These are phyloP conservation scores for Ramalina peruviana DNA, from an alignment of 495 filamentous ascomycete species.

Conservation along the genomic window DNA sequence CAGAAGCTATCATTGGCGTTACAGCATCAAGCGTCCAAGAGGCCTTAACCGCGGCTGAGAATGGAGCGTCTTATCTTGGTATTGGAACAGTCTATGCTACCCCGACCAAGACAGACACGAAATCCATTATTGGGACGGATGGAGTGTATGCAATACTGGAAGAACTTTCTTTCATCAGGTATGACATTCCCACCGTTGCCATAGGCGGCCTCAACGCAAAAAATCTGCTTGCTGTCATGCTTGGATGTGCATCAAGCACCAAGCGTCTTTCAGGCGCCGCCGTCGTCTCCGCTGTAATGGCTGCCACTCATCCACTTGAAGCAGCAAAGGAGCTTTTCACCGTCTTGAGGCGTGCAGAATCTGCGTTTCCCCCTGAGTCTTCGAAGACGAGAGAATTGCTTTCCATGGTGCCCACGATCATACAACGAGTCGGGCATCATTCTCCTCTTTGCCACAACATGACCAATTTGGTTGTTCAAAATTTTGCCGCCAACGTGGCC, in stretches of 20 bases:
- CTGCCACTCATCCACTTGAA: conserved; percentile 45
- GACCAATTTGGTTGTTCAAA: conserved; percentile 88
- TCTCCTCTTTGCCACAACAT: conserved; percentile 88
- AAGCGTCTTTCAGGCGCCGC: conserved; percentile 66
- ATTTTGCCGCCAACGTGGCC: conserved; percentile 83
- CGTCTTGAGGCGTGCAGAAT: conserved; percentile 28
- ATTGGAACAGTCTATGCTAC: conserved; percentile 82
- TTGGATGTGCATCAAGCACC: conserved; percentile 37
- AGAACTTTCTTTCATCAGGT: conserved; percentile 33
- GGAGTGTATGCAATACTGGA: conserved; percentile 58
- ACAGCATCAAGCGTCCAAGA: conserved; percentile 56
- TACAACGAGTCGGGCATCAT: conserved; percentile 41
- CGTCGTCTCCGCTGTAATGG: conserved; percentile 80
- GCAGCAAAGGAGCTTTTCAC: conserved; percentile 42
- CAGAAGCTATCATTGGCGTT: conserved; percentile 56
- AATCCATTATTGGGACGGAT: conserved; percentile 67
- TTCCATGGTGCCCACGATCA: conserved; percentile 35
- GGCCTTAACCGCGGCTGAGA: conserved; percentile 47
- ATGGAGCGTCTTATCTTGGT: conserved; percentile 77
- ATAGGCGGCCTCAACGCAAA: conserved; percentile 80
- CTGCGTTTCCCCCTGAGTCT: conserved; percentile 21
- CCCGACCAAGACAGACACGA: conserved; percentile 64
- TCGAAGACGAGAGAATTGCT: conserved; percentile 24
- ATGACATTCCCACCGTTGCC: conserved; percentile 47
- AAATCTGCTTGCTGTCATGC: conserved; percentile 62